These are phyloP conservation scores for Lagenaria siceraria DNA, from an alignment of 306 rosid species.

Conservation along the genomic window DNA sequence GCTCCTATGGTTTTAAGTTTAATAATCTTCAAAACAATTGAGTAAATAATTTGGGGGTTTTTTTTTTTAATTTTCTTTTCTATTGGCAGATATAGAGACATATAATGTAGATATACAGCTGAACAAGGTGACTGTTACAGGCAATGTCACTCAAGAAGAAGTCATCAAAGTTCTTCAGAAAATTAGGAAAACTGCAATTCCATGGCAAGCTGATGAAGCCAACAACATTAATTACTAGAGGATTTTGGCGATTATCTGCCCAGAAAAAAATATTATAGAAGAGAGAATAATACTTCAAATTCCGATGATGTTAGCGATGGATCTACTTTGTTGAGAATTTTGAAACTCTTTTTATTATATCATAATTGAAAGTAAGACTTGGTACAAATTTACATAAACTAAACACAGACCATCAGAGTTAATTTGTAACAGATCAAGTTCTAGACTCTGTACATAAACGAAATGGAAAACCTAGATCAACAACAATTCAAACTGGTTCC, in stretches of 20 bases:
- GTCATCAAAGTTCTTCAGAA: conserved; percentile 57
- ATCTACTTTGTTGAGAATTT: neutral
- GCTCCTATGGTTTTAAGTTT: neutral
- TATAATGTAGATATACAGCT: conserved; percentile 55
- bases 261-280: neutral
- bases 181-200: conserved; percentile 44
- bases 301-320: neutral
- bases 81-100: conserved; percentile 56
- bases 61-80: neutral
- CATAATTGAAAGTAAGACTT: neutral
- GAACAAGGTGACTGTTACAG: conserved; percentile 63
- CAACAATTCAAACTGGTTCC: neutral
- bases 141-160: conserved; percentile 54
- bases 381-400: neutral
- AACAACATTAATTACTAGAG: neutral
- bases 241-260: neutral
- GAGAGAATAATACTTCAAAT: neutral
- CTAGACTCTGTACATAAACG: neutral
- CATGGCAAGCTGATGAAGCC: conserved; percentile 35
- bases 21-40: neutral
- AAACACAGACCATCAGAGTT: neutral
- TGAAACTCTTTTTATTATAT: neutral
- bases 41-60: no score
- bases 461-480: neutral
- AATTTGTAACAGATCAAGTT: neutral